phyloP scores from a whole-genome alignment of 2,329 filamentous ascomycete species.

The Colletotrichum liriopes region DNA sequence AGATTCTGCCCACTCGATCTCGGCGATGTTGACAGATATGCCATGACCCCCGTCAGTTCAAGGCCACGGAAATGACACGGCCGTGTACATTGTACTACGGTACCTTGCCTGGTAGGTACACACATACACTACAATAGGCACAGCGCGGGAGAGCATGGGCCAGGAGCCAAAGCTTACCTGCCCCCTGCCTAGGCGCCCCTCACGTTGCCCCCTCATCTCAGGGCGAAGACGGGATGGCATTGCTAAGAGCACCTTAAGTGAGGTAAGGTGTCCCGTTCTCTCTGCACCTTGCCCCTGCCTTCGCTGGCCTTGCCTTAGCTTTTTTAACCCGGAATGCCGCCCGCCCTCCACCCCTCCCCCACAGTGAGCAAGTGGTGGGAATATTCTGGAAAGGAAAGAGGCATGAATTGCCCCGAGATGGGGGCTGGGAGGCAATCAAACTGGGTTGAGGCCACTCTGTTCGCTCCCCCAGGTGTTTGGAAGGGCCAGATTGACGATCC shows the following conservation, averaged over 20 bases:
- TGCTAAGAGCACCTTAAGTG: conserved; percentile 37
- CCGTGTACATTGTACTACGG: conserved; percentile 12
- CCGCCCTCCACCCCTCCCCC: conserved; percentile 3
- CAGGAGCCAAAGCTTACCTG: conserved; percentile 24
- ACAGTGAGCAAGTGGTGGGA: conserved; percentile 34
- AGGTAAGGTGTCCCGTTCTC: conserved; percentile 33
- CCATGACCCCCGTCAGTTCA: neutral
- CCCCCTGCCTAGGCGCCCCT: conserved; percentile 30
- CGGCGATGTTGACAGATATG: conserved; percentile 15
- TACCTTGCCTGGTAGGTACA: neutral
- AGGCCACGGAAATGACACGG: conserved; percentile 26
- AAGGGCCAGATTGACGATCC: neutral
- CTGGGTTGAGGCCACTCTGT: conserved; percentile 38
- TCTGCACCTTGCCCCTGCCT: conserved; percentile 11
- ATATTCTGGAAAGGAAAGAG: conserved; percentile 39
- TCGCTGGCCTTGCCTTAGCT: conserved; percentile 7
- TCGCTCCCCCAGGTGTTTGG: conserved; percentile 8
- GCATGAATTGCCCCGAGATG: conserved; percentile 32
- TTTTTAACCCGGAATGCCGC: conserved; percentile 16
- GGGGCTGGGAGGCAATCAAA: neutral
- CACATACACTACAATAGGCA: neutral
- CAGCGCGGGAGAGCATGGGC: conserved; percentile 32
- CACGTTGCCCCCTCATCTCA: conserved; percentile 38
- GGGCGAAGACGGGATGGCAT: conserved; percentile 41
- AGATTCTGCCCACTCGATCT: neutral